These are phyloP conservation scores for Cucurbita ficifolia DNA, from an alignment of 306 rosid species.

Conservation along the genomic window DNA sequence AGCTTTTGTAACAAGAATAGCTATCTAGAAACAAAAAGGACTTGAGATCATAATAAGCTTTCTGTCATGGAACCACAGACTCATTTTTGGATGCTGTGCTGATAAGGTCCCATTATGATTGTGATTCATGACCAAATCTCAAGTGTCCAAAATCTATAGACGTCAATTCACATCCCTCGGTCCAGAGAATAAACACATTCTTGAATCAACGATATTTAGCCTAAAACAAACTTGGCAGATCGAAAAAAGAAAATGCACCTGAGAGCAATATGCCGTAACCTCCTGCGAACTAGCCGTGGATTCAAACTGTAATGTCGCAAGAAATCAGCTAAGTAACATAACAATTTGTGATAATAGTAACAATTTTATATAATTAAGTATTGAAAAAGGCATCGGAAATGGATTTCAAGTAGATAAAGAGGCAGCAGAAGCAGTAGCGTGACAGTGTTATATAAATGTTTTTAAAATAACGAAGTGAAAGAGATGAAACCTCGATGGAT, in stretches of 20 bases:
- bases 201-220: neutral
- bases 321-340: neutral
- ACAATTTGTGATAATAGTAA: neutral
- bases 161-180: neutral
- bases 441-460: neutral
- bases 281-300: constrained; percentile 73
- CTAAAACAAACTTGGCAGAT: neutral
- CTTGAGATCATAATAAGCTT: neutral
- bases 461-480: neutral
- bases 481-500: constrained; percentile 64
- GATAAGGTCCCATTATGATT: neutral
- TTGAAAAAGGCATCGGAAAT: neutral
- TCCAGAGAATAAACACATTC: neutral
- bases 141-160: neutral
- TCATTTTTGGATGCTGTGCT: neutral
- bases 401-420: neutral
- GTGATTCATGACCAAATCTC: neutral
- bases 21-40: neutral
- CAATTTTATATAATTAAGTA: neutral
- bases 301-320: constrained; percentile 46
- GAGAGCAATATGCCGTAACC: constrained; percentile 64
- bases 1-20: neutral
- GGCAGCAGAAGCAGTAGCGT: neutral
- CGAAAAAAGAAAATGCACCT: constrained; percentile 30
- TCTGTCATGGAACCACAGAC: neutral